Percentiles rank a stretch among this genome's conserved stretches.
phyloP scores from a whole-genome alignment of 2,329 filamentous ascomycete species.

The Neonectria coccinea region DNA sequence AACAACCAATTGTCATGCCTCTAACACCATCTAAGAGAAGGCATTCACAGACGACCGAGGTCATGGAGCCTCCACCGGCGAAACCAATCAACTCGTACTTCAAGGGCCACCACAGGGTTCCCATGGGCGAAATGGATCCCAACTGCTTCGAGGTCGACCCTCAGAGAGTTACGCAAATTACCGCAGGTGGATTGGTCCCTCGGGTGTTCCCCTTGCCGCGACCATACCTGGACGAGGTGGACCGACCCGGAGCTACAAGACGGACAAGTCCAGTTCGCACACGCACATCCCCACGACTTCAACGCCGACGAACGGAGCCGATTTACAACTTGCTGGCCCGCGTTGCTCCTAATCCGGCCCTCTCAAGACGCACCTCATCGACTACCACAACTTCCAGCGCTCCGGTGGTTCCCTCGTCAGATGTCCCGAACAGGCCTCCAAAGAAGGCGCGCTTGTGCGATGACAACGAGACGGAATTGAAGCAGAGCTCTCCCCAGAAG shows the following conservation, averaged over 20 bases:
- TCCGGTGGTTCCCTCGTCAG: slow-evolving; percentile 31
- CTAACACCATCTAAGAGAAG: slow-evolving; percentile 57
- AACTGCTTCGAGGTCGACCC: slow-evolving; percentile 69
- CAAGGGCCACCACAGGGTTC: slow-evolving; percentile 62
- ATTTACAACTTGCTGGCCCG: slow-evolving; percentile 57
- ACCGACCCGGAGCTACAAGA: slow-evolving; percentile 34
- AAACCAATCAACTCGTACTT: slow-evolving; percentile 70
- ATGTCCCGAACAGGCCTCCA: slow-evolving; percentile 55
- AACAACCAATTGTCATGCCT: slow-evolving; percentile 67
- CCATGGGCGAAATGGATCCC: slow-evolving; percentile 72
- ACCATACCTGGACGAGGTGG: slow-evolving; percentile 62
- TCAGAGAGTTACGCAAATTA: slow-evolving; percentile 60
- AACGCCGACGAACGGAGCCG: slow-evolving; percentile 66
- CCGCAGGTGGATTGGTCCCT: slow-evolving; percentile 62
- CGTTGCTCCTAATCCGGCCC: slow-evolving; percentile 38
- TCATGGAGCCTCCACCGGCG: slow-evolving; percentile 43
- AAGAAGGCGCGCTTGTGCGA: slow-evolving; percentile 70
- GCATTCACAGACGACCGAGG: slow-evolving; percentile 51
- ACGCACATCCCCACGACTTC: slow-evolving; percentile 54
- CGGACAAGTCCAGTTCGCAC: slow-evolving; percentile 34
- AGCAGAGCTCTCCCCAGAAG: slow-evolving; percentile 53
- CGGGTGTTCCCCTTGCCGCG: slow-evolving; percentile 70
- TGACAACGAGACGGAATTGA: slow-evolving; percentile 56
- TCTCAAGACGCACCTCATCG: slow-evolving; percentile 32
- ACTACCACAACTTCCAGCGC: slow-evolving; percentile 27